Evolutionary conservation across 441 rosid species (phyloP), one percentile per base, ranked within the genome.

Genomic region (Biscutella auriculata): DNA sequence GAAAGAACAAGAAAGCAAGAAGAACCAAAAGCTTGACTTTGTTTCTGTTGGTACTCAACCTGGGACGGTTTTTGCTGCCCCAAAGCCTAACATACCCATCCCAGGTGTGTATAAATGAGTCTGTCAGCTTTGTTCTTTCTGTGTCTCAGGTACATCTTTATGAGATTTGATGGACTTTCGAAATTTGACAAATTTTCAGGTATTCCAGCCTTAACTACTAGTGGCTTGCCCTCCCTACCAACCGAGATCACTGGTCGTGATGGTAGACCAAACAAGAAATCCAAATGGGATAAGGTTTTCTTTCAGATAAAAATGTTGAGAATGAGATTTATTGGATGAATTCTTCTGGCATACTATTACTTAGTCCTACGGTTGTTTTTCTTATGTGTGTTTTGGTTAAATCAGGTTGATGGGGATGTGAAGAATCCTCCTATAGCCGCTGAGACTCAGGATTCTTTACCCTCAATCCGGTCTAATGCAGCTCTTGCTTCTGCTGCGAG

Each of bases 281-380:
- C 99, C 33, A 87, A 93, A 71, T 93, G 99, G 99, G 99, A 87
- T 68, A 89, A 87, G 96, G 96, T 92, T 68, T 40, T 15, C 12
- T 42, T 53, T 26, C 48, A 10, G 50, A 27, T 62, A 26, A 14
- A 9, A 58, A 19, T 39, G 51, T 48, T 32, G 60, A 29, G 19
- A 29, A 15, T 59, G 41, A 44, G 57, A 19, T 19, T 19, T 19
- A 19, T 19, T 19, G 99, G 99, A 87, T 68, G 87, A 87, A 56
- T 26, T 48, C 4, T 19, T 19, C 21, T 37, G 25, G 44, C 29
- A 9, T 59, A 33, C 42, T 47, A n/a, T n/a, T n/a, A n/a, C 23
- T 19, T 33, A 30, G 11, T 42, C n/a, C 37, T 10, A 21, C 16
- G 11, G 47, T 25, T 53, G 27, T 53, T 30, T 59, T 16, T 32